Evolutionary conservation across 352 stramenopile genomes (phyloP).

Genomic region (Phytophthora sp.): DNA sequence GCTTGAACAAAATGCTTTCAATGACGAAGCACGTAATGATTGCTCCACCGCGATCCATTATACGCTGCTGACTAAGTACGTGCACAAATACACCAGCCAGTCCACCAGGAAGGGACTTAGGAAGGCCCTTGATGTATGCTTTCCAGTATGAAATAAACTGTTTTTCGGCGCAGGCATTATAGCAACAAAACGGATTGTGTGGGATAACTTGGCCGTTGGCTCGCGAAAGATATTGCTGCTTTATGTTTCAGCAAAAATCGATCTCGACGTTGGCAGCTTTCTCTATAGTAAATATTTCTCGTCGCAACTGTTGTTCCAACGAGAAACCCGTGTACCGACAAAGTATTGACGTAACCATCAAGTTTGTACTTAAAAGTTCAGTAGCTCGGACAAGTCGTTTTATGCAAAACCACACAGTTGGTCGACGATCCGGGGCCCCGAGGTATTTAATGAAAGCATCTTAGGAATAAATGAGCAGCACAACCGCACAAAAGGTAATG

Average conservation of each 20-base stretch:
- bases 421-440: not conserved
- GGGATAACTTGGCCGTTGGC: not conserved
- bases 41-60: slow-evolving; percentile 1
- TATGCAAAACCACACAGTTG: slow-evolving; percentile 5
- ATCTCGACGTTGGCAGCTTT: slow-evolving; percentile 17
- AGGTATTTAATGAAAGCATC: slow-evolving; percentile 12
- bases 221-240: too few relatives aligned
- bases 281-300: slow-evolving; percentile 23
- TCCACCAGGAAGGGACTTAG: not conserved
- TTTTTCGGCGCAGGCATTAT: too few relatives aligned
- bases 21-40: slow-evolving; percentile 10
- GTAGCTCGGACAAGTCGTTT: slow-evolving; percentile 7
- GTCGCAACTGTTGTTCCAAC: slow-evolving; percentile 1
- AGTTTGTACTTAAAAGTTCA: slow-evolving; percentile 1
- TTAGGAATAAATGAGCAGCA: not conserved
- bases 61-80: slow-evolving; percentile 9
- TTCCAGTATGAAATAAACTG: too few relatives aligned
- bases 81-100: slow-evolving; percentile 30
- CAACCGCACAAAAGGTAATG: slow-evolving; percentile 10
- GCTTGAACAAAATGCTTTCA: slow-evolving; percentile 34
- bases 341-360: slow-evolving; percentile 29
- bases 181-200: too few relatives aligned
- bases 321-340: slow-evolving; percentile 10
- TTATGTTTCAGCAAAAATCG: not conserved
- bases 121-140: slow-evolving; percentile 1